phyloP scores from a whole-genome alignment of 352 stramenopile species.

The Phytopythium montanum region DNA sequence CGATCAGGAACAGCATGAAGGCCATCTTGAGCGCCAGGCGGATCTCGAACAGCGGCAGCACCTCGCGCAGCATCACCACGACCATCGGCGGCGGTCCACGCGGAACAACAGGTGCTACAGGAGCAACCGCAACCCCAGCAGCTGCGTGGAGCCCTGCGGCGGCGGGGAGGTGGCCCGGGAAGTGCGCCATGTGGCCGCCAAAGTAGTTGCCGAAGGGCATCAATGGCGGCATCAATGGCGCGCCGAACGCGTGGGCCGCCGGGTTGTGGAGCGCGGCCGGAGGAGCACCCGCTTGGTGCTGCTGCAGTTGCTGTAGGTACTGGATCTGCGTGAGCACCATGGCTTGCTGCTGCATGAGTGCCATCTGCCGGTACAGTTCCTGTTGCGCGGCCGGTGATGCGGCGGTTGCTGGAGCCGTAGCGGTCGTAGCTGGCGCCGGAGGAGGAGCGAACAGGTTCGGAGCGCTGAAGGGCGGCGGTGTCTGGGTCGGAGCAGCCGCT shows the following conservation, averaged over 20 bases:
- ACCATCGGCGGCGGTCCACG: constrained; percentile 22
- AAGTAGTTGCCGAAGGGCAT: constrained; percentile 31
- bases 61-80: constrained; percentile 48
- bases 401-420: constrained; percentile 8
- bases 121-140: constrained; percentile 7
- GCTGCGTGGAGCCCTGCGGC: neutral
- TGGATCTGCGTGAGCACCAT: constrained; percentile 80
- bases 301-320: constrained; percentile 66
- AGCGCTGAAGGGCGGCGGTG: constrained; percentile 1
- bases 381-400: constrained; percentile 22
- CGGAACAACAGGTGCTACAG: constrained; percentile 10
- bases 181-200: constrained; percentile 21
- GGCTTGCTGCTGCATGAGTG: constrained; percentile 78
- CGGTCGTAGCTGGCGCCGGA: constrained; percentile 12
- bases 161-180: constrained; percentile 6
- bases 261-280: neutral
- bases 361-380: constrained; percentile 49
- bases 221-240: constrained; percentile 11
- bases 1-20: constrained; percentile 89
- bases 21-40: constrained; percentile 82
- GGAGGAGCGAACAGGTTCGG: constrained; percentile 1
- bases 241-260: constrained; percentile 12
- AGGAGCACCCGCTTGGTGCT: constrained; percentile 21
- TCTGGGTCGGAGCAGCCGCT: constrained; percentile 4
- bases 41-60: constrained; percentile 63